Conservation (phyloP, 768 basidiomycete genomes). For the Suillus ampliporus region DNA sequence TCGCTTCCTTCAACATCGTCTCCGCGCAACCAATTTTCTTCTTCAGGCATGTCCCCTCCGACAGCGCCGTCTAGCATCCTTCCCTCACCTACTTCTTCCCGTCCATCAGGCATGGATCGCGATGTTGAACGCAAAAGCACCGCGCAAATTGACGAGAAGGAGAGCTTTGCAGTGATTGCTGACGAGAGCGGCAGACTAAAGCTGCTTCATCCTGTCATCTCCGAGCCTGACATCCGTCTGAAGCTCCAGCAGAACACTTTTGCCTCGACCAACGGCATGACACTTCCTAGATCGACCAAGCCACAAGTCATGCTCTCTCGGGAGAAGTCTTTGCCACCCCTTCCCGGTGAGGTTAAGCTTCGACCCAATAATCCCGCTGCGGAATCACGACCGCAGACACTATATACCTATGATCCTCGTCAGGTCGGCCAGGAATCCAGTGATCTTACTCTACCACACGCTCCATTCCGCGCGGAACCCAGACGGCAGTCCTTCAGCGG, state of each 20-base stretch:
- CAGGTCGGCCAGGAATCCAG: slow-evolving; percentile 48
- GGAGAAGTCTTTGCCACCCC: slow-evolving; percentile 81
- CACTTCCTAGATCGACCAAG: slow-evolving; percentile 30
- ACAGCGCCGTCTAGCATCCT: slow-evolving; percentile 77
- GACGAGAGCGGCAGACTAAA: slow-evolving; percentile 43
- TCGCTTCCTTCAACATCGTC: slow-evolving; percentile 67
- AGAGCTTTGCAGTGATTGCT: slow-evolving; percentile 36
- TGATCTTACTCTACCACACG: slow-evolving; percentile 65
- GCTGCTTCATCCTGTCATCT: slow-evolving; percentile 58
- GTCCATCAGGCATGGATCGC: slow-evolving; percentile 61
- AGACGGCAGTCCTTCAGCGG: slow-evolving; percentile 84
- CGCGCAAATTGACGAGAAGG: slow-evolving; percentile 50
- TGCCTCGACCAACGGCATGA: slow-evolving; percentile 38
- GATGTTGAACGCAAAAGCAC: slow-evolving; percentile 52
- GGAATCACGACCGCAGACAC: slow-evolving; percentile 66
- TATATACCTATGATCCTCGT: slow-evolving; percentile 65
- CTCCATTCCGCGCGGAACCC: slow-evolving; percentile 64
- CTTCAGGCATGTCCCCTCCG: slow-evolving; percentile 72
- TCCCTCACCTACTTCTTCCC: slow-evolving; percentile 78
- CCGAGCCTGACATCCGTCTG: slow-evolving; percentile 67
- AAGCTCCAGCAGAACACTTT: slow-evolving; percentile 45
- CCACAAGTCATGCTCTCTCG: slow-evolving; percentile 42
- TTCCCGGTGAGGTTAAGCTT: slow-evolving; percentile 61
- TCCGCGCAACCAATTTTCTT: slow-evolving; percentile 54
- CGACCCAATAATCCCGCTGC: slow-evolving; percentile 38